A percentile compares a stretch with the other conserved stretches of the same genome.
These are phyloP conservation scores for Stropharia rugosoannulata DNA, from an alignment of 768 basidiomycete genomes.

Conservation along the genomic window DNA sequence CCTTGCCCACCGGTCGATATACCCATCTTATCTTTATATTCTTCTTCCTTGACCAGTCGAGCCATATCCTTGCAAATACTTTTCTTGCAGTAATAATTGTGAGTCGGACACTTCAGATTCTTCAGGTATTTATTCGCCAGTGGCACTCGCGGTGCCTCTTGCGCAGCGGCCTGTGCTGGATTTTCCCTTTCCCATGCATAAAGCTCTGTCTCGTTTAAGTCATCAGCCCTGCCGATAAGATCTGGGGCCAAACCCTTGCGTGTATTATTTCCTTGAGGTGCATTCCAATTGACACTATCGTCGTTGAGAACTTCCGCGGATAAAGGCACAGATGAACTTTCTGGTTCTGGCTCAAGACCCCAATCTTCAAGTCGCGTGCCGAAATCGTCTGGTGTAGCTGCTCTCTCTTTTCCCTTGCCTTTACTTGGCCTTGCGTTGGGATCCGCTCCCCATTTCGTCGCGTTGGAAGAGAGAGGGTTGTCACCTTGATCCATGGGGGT, in stretches of 20 bases:
- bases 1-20: no score
- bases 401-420: not conserved
- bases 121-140: not conserved
- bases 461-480: no score
- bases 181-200: not conserved
- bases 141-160: not conserved
- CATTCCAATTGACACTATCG: not conserved
- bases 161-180: not conserved
- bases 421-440: not conserved
- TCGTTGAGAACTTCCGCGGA: not conserved
- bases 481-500: no score
- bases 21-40: not conserved
- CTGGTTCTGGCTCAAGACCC: not conserved
- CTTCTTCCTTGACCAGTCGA: not conserved
- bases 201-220: not conserved
- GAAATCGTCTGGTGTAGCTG: not conserved
- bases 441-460: not conserved
- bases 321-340: not conserved
- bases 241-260: not conserved
- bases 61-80: constrained; percentile 1
- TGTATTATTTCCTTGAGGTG: not conserved
- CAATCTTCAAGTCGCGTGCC: not conserved
- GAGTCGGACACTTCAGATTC: not conserved
- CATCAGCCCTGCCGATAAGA: not conserved
- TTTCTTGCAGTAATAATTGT: not conserved